Base-by-base conservation (phyloP, 352 stramenopile genomes). In the Phytophthora boehmeriae region DNA sequence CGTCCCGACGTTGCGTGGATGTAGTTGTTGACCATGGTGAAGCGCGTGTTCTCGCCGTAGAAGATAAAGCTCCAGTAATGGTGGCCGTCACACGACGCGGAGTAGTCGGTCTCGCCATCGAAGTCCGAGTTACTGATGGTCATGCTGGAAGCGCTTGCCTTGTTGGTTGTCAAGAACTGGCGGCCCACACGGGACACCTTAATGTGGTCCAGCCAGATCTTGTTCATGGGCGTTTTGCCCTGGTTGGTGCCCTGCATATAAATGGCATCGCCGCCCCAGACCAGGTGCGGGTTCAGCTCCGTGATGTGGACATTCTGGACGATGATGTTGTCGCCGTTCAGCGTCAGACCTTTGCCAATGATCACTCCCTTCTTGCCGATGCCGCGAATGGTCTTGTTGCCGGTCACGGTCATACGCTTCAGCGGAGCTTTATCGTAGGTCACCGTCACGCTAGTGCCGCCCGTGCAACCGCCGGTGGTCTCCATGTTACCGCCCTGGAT, bases 41-140 rank as follows among this genome's bases (percentile, higher is more conserved):
- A 52, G 10, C 41, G 32, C 5, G 71, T 79, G n/a, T 54, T 46
- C 25, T 30, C 25, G 20, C 73, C 73, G 54, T 80, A 73, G 39
- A 80, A 70, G 46, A 82, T 67, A 53, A 79, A 75, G 0, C 49
- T 67, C 75, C 75, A 85, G 66, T 85, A 85, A 57, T 85, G 75
- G 56, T 66, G 72, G 22, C 71, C 71, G 32, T 85, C 72, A 35
- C 76, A 85, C 38, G 72, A 55, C 1, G 74, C 55, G 8, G 71
- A 81, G 51, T 68, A 85, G n/a, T 54, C 19, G 2, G 75, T 82
- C 27, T 66, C 44, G 8, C 74, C 74, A 42, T 83, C 74, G 61
- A 83, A 80, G 30, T 83, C 67, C 42, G 59, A 78, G 68, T 82
- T 80, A 60, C 70, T 80, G 63, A 85, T 75, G 13, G 76, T 85